Base-by-base conservation (phyloP, 31 red algal species). In the Porphyra umbilicalis region DNA sequence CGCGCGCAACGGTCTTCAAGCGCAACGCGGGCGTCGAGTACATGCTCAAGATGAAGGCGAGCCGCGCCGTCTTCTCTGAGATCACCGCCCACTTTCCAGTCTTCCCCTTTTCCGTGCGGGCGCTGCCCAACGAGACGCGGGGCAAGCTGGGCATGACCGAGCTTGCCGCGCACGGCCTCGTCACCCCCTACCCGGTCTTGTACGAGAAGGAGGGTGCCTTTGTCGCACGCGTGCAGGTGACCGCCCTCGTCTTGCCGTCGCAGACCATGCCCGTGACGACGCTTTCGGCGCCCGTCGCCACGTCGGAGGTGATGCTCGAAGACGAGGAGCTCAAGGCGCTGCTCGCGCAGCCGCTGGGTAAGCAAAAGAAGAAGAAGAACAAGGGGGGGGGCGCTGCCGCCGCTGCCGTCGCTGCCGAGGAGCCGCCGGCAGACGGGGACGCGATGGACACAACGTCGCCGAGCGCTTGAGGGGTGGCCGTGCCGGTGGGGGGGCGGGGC, bases 121-220 rank as follows among this genome's bases (percentile, higher is more conserved):
- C 89, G 36, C 76, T 95, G 31, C 77, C 89, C 75, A 92, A 98
- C 32, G 85, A 93, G 80, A 89, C 88, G 92, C 80, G 83, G 9
- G 81, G 77, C 32, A 89, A 89, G 44, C 86, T 98, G 84, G 95
- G 92, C 35, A 94, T 98, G 78, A 92, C 92, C 8, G 95, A 98
- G 37, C 87, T 94, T 87, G 68, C 88, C 78, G 89, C 83, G 76
- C 95, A 98, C 77, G 83, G 81, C 32, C 76, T 98, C 77, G 95
- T 98, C 39, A 88, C 88, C 44, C 77, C 88, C 20, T 98, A 98
- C 80, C 95, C 95, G 18, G 95, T 98, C 14, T 78, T 98, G 67
- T 98, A 98, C 82, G 95, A 98, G 77, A 98, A 92, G 83, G 95
- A 98, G 34, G 95, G 91, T 11, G 89, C 78, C 8, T 81, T 89